phyloP scores from a whole-genome alignment of 148 eudicot species.

The Rhododendron vialii region DNA sequence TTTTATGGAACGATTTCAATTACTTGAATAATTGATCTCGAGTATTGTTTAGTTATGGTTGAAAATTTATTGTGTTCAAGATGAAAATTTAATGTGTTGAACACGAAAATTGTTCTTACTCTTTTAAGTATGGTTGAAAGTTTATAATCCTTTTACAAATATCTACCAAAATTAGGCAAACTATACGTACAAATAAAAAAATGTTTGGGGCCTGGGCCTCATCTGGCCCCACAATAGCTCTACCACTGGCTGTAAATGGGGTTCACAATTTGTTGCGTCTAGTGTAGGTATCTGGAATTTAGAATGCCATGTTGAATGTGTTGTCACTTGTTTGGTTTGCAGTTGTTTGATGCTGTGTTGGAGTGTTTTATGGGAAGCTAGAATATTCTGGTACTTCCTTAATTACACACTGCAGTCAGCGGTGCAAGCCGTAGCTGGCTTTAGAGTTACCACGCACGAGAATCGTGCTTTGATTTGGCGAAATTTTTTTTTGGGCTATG shows the following conservation, averaged over 20 bases:
- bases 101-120: not conserved
- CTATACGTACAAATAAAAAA: too few species aligned
- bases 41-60: too few species aligned
- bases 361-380: not conserved
- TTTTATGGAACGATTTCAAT: too few species aligned
- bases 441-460: not conserved
- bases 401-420: not conserved
- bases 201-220: too few species aligned
- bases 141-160: too few species aligned
- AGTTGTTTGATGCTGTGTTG: not conserved
- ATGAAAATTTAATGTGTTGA: too few species aligned
- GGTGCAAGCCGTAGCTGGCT: not conserved
- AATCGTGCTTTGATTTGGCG: not conserved
- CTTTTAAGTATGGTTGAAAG: too few species aligned
- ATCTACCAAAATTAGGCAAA: too few species aligned
- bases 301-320: not conserved
- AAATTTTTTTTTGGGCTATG: not conserved
- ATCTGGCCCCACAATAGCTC: not conserved
- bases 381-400: not conserved
- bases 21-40: too few species aligned
- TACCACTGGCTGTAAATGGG: not conserved
- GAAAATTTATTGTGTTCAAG: not conserved
- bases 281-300: not conserved
- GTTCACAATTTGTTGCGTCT: not conserved
- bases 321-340: not conserved